A percentile compares a stretch with the other conserved stretches of the same genome.
Conservation (phyloP, 768 basidiomycete genomes). For the Hygrophoropsis aurantiaca region DNA sequence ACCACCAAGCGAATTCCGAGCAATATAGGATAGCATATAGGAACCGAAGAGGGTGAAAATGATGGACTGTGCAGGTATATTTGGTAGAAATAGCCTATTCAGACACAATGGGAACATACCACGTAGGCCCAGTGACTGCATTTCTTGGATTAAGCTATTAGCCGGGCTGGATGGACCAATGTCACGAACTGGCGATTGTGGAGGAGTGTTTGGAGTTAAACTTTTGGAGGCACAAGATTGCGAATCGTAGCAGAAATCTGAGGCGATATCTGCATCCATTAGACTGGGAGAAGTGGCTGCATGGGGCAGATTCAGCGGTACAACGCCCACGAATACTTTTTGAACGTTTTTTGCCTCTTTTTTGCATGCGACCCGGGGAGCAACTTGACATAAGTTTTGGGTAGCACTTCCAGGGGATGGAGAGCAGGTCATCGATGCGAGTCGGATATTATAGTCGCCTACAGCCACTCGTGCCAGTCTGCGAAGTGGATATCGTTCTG, state of each 20-base stretch:
- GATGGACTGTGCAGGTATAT: too few relatives aligned
- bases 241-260: not conserved
- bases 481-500: not conserved
- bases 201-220: conserved; percentile 1
- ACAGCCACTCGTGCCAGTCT: conserved; percentile 4
- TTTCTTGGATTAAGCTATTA: conserved; percentile 15
- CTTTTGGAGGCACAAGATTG: not conserved
- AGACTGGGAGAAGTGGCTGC: conserved; percentile 10
- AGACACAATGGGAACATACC: conserved; percentile 22
- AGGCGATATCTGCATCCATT: not conserved
- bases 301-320: conserved; percentile 8
- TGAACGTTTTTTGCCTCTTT: not conserved
- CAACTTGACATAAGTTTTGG: not conserved
- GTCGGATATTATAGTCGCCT: conserved; percentile 15
- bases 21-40: too few relatives aligned
- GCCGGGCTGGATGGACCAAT: conserved; percentile 17
- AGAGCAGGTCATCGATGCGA: conserved; percentile 7
- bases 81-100: too few relatives aligned
- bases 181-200: not conserved
- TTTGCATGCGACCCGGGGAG: not conserved
- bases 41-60: conserved; percentile 1
- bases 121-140: conserved; percentile 22
- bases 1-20: too few relatives aligned
- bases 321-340: conserved; percentile 7
- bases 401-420: not conserved